Evolutionary conservation across 768 basidiomycete species (phyloP), one percentile per base, ranked within the genome.

Genomic region (Leccinum uliginosum): DNA sequence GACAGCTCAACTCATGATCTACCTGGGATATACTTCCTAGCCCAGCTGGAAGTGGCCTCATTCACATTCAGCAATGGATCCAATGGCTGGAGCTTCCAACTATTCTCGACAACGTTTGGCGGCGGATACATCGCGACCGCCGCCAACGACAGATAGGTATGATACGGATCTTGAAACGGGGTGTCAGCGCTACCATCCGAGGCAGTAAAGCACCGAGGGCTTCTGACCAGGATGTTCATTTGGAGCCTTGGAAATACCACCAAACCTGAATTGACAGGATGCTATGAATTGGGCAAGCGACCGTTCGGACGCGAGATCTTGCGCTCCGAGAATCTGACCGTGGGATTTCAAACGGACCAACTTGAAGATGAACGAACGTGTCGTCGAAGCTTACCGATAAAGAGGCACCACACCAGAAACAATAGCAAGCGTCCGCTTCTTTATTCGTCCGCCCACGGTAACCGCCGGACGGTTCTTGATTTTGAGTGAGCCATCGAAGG

Each of bases 361-460:
- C 10, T n/a, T 44, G 43, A 44, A 0, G 14, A 45, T 40, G n/a
- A n/a, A 53, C 15, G 24, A 23, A 19, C 29, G 26, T 29, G 34
- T 17, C 27, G 54, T 38, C 10, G 32, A 23, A 38, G 68, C 82
- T 51, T 59, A 95, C 95, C 66, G 81, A 72, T 10, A 98, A 71
- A 0, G 91, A 79, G 9, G 86, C 94, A 3, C 91, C 87, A 62
- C 88, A 89, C 96, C 96, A 99, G 71, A 97, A 98, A 61, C 90
- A 91, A 71, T 99, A 99, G 69, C 96, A 99, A 3, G 93, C 91
- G 61, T 98, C 96, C 6, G 88, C 82, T 4, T 80, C 76, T 73
- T 99, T 99, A 56, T 84, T 86, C 2, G 93, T 93, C 23, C 96
- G 80, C 2, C 96, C 96, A 62, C 87, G 77, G 67, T 93, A 97